Conservation (phyloP, 2,329 filamentous ascomycete genomes). For the Metarhizium robertsii region DNA sequence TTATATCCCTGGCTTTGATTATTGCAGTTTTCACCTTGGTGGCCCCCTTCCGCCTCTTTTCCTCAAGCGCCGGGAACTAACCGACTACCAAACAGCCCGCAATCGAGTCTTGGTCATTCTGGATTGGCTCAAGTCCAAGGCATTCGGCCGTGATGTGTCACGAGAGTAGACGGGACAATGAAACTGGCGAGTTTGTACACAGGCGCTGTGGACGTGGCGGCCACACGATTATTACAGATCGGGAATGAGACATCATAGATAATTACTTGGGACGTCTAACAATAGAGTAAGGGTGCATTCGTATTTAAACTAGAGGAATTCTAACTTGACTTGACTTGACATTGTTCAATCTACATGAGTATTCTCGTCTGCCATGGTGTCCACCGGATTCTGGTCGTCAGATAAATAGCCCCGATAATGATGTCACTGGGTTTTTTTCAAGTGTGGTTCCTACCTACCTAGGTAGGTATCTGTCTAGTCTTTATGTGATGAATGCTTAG, state of each 20-base stretch:
- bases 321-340: too few relatives aligned
- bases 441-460: too few relatives aligned
- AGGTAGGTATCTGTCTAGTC: too few relatives aligned
- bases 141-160: conserved; percentile 92
- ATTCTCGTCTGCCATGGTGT: too few relatives aligned
- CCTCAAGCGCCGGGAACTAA: conserved; percentile 7
- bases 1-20: conserved; percentile 19
- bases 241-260: neutral
- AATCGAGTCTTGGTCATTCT: conserved; percentile 88
- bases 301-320: too few relatives aligned
- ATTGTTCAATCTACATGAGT: too few relatives aligned
- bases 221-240: neutral
- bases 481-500: too few relatives aligned
- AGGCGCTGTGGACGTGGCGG: neutral
- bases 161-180: conserved; percentile 48
- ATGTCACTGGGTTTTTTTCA: too few relatives aligned
- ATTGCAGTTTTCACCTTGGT: neutral
- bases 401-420: too few relatives aligned
- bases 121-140: conserved; percentile 95
- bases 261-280: neutral
- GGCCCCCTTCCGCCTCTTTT: neutral
- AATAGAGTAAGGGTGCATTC: neutral
- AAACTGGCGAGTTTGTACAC: neutral
- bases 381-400: too few relatives aligned
- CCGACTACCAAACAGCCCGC: conserved; percentile 48